phyloP scores from a whole-genome alignment of 1,284 basidiomycete genomes.

The Afroboletus lepidellus region DNA sequence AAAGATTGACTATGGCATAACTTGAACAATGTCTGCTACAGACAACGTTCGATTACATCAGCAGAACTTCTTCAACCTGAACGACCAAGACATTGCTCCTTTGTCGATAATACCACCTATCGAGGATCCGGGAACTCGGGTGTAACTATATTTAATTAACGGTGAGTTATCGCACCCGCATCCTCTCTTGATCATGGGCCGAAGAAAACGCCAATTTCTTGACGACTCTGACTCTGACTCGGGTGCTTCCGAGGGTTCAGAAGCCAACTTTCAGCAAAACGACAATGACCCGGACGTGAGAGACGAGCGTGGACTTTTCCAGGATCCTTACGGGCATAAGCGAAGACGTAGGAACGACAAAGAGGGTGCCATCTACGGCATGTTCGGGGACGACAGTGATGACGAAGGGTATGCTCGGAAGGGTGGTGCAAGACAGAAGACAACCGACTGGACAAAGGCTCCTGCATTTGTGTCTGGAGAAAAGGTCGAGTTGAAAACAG shows the following conservation, averaged over 20 bases:
- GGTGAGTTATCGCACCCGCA: slow-evolving; percentile 16
- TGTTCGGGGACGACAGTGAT: slow-evolving; percentile 78
- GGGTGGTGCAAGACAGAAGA: slow-evolving; percentile 34
- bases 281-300: slow-evolving; percentile 68
- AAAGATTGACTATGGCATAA: no score
- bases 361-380: slow-evolving; percentile 79
- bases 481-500: slow-evolving; percentile 47
- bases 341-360: slow-evolving; percentile 65
- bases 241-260: slow-evolving; percentile 59
- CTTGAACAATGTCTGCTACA: no score
- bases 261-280: slow-evolving; percentile 45
- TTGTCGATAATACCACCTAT: background rate
- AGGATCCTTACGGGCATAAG: slow-evolving; percentile 75
- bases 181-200: slow-evolving; percentile 57
- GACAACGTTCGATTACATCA: slow-evolving; percentile 28
- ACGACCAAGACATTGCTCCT: background rate
- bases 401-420: slow-evolving; percentile 45
- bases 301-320: slow-evolving; percentile 77
- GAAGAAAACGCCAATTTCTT: slow-evolving; percentile 76
- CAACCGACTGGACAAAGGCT: slow-evolving; percentile 72
- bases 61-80: background rate
- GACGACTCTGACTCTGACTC: slow-evolving; percentile 72
- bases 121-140: background rate
- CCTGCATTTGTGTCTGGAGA: slow-evolving; percentile 72
- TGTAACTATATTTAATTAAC: no score